Percentiles rank a stretch among this genome's conserved stretches.
Conservation (phyloP, 1,139 yeast genomes). For the Suhomyces bokatorum region DNA sequence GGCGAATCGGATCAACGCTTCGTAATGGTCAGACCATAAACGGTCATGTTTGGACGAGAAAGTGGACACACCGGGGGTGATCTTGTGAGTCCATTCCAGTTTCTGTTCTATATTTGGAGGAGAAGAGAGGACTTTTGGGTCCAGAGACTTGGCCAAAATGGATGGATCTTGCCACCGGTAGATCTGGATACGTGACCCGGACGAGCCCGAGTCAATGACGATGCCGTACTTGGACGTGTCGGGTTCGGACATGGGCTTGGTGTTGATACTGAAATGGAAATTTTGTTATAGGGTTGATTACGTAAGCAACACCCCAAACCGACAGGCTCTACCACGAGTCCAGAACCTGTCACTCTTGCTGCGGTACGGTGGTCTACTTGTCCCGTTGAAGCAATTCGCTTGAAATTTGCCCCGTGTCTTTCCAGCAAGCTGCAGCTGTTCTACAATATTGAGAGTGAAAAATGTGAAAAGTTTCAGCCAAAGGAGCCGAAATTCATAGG, state of each 20-base stretch:
- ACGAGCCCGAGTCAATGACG: slow-evolving; percentile 79
- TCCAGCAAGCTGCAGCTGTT: no score
- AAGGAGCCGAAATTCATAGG: no score
- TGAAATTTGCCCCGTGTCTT: no score
- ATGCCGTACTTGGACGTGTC: slow-evolving; percentile 53
- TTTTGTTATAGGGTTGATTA: background rate
- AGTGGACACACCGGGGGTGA: slow-evolving; percentile 69
- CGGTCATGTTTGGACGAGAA: slow-evolving; percentile 41
- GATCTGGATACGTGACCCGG: slow-evolving; percentile 74
- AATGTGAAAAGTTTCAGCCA: no score
- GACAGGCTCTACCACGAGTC: no score
- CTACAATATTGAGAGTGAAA: no score
- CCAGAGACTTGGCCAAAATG: slow-evolving; percentile 22
- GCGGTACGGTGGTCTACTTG: no score
- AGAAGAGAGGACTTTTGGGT: slow-evolving; percentile 36
- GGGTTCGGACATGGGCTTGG: background rate
- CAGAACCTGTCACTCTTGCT: no score
- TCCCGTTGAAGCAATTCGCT: no score
- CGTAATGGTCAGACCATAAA: slow-evolving; percentile 64
- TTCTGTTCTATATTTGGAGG: slow-evolving; percentile 66
- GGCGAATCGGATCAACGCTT: slow-evolving; percentile 56
- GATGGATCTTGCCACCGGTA: slow-evolving; percentile 63
- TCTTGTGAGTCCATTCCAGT: slow-evolving; percentile 59
- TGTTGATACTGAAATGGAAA: background rate
- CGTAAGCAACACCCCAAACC: background rate